phyloP scores from a whole-genome alignment of 108 stramenopile species.

The Thalassiosira profunda region DNA sequence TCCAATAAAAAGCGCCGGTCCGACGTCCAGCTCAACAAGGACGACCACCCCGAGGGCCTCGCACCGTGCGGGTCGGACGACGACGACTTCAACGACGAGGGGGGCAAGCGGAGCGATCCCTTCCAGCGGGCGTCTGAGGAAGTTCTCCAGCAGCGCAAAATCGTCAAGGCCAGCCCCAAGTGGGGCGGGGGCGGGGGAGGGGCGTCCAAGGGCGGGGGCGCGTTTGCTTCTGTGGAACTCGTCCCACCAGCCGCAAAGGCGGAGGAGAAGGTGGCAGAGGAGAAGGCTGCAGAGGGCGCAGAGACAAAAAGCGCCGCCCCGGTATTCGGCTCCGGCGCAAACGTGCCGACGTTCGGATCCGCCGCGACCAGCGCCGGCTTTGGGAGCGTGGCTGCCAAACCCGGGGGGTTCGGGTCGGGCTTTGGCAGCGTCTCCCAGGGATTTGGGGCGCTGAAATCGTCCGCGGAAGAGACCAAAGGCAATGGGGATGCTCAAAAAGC shows the following conservation, averaged over 20 bases:
- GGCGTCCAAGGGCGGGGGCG: neutral
- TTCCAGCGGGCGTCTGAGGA: constrained; percentile 37
- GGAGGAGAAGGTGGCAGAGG: no score
- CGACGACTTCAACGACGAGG: constrained; percentile 34
- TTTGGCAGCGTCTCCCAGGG: constrained; percentile 18
- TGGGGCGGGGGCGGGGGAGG: constrained; percentile 16
- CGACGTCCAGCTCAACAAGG: constrained; percentile 37
- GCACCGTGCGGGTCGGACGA: constrained; percentile 15
- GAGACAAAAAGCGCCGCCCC: neutral
- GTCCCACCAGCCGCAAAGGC: neutral
- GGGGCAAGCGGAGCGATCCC: constrained; percentile 43
- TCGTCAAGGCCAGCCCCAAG: constrained; percentile 29
- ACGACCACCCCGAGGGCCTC: constrained; percentile 23
- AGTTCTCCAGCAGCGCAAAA: constrained; percentile 29
- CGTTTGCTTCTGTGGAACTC: constrained; percentile 29
- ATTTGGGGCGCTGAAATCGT: constrained; percentile 18
- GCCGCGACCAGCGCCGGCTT: neutral
- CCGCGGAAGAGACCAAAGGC: neutral
- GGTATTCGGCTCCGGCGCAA: neutral
- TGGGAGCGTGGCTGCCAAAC: constrained; percentile 5
- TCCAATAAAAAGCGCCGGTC: constrained; percentile 31
- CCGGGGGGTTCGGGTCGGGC: constrained; percentile 14
- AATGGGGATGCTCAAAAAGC: no score
- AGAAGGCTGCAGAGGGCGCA: no score
- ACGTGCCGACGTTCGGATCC: constrained; percentile 27